Evolutionary conservation across 2,329 filamentous ascomycete genomes (phyloP).

Genomic region (Botryotinia convoluta): DNA sequence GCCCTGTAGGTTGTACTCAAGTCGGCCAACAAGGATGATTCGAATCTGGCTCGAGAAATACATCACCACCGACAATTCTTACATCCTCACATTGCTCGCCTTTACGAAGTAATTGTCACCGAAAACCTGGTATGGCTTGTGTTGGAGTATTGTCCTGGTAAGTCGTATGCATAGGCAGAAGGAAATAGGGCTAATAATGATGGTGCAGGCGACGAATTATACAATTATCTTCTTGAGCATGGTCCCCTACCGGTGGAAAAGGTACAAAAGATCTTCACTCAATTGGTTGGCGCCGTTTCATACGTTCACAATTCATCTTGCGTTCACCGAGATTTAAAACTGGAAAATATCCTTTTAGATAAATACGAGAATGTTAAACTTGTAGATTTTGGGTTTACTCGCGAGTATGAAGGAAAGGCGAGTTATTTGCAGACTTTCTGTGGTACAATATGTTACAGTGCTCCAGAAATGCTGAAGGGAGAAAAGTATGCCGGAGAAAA

Average conservation of each 20-base stretch:
- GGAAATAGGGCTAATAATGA: conserved; percentile 34
- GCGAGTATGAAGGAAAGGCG: conserved; percentile 92
- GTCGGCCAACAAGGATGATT: conserved; percentile 92
- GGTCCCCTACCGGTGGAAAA: conserved; percentile 81
- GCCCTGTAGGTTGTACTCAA: conserved; percentile 83
- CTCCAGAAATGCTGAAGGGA: conserved; percentile 96
- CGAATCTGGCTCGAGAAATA: conserved; percentile 94
- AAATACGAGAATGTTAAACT: conserved; percentile 97
- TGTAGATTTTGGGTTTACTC: conserved; percentile 96
- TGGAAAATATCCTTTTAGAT: conserved; percentile 94
- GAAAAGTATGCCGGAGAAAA: conserved; percentile 98
- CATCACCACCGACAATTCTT: conserved; percentile 98
- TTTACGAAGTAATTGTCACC: conserved; percentile 98
- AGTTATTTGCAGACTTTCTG: conserved; percentile 98
- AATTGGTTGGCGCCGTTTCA: conserved; percentile 88
- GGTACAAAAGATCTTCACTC: conserved; percentile 93
- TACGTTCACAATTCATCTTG: conserved; percentile 96
- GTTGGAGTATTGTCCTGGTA: conserved; percentile 92
- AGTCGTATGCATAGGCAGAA: conserved; percentile 26
- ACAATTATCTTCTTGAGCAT: conserved; percentile 88
- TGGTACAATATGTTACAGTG: conserved; percentile 95
- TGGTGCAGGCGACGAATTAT: conserved; percentile 82
- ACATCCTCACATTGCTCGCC: conserved; percentile 91
- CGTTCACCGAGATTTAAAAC: conserved; percentile 93
- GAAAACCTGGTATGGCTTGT: conserved; percentile 94